Evolutionary conservation across 345 rosid species (phyloP), one percentile per base, ranked within the genome.

Genomic region (Ailanthus altissimus): DNA sequence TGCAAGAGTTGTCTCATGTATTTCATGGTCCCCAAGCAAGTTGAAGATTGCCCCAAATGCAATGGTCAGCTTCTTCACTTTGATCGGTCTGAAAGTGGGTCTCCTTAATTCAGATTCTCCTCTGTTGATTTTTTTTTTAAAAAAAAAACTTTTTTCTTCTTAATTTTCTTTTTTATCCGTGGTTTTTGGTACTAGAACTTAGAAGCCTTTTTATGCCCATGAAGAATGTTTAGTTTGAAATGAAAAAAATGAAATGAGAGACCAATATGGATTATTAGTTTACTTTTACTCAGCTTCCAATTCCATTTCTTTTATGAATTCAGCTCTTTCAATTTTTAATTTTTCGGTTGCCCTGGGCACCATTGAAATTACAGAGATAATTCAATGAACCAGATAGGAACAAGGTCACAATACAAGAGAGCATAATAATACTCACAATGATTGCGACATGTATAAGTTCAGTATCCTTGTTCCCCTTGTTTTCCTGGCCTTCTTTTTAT

Each of bases 1-100:
- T 94, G 99, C 92, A 93, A 93, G 82, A 88, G 89, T 84, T 95
- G 99, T 81, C 85, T 89, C 18, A 95, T 95, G 94, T 94, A 94
- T 73, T 88, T 84, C 88, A 93, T 94, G 99, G 91, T 94, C 13
- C 96, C 99, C 6, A 93, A 91, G 81, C 87, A 84, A 63, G 90
- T 88, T 25, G 86, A 85, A 79, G 92, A 84, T 74, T 95, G 99
- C 86, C 98, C 98, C 74, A 90, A 87, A 83, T 95, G 99, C 56
- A 78, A 78, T 70, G 87, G 90, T 72, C 98, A 89, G 67, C 92
- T 95, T 73, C 90, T 95, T 63, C 98, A 92, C 80, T 93, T 95
- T 70, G 91, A 89, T 81, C 89, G 86, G 77, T 84, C 89, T 60
- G 85, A 84, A 62, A 82, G 78, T 76, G 79, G 74, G 71, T 85